A percentile compares a stretch with the other conserved stretches of the same genome.
Evolutionary conservation across 208 protist species (phyloP).

Genomic region (Spongospora subterranea): DNA sequence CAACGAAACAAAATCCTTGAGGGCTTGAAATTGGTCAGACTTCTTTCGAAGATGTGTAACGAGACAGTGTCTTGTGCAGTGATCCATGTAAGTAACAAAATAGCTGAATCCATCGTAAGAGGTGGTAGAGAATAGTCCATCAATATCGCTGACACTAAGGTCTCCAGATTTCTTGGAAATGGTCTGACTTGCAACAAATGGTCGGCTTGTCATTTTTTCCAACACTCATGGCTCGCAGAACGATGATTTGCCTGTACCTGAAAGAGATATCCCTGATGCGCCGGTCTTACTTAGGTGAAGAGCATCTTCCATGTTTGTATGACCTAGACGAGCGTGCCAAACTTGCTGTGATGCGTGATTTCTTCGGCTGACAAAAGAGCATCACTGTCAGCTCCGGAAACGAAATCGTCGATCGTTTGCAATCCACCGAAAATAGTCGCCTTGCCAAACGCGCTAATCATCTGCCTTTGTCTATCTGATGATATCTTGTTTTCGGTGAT

Average conservation of each 20-base stretch:
- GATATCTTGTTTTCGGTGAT: neutral
- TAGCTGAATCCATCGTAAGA: neutral
- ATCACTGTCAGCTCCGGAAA: too few relatives aligned
- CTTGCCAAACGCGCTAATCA: too few relatives aligned
- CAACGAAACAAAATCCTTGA: neutral
- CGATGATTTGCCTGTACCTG: neutral
- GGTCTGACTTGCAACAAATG: neutral
- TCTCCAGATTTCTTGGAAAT: neutral
- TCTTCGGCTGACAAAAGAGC: too few relatives aligned
- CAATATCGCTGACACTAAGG: neutral
- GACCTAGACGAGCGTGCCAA: neutral
- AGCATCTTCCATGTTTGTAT: neutral
- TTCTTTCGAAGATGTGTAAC: neutral
- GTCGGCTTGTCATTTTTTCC: neutral
- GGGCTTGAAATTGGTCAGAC: neutral
- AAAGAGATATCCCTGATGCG: neutral
- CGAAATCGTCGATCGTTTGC: too few relatives aligned
- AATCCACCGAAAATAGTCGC: too few relatives aligned
- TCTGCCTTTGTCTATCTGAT: neutral
- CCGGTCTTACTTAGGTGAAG: neutral
- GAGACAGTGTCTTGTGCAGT: neutral
- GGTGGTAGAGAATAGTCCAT: neutral
- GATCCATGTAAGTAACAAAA: neutral
- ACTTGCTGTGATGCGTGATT: too few relatives aligned
- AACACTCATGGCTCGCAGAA: neutral